phyloP scores from a whole-genome alignment of 1,284 basidiomycete species.

The Meira miltonrushii region DNA sequence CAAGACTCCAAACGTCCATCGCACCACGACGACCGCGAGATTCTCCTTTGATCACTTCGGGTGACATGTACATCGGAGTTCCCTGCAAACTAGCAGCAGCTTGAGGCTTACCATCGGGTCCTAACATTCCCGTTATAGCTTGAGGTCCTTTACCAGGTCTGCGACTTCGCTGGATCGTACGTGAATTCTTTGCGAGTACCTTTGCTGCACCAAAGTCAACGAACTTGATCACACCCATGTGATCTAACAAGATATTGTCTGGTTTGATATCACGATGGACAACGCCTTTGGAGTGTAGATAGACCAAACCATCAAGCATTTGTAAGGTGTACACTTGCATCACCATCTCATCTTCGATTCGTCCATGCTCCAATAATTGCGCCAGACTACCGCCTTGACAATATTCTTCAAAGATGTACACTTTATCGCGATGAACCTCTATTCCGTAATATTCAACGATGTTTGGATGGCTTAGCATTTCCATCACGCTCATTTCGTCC shows the following conservation, averaged over 20 bases:
- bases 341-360: conserved; percentile 94
- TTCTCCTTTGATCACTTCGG: conserved; percentile 86
- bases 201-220: conserved; percentile 99
- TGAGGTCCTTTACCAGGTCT: conserved; percentile 20
- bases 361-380: conserved; percentile 81
- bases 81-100: conserved; percentile 71
- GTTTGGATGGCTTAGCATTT: conserved; percentile 95
- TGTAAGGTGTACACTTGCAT: conserved; percentile 94
- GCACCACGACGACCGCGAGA: conserved; percentile 65
- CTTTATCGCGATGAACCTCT: conserved; percentile 96
- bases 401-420: conserved; percentile 98
- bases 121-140: conserved; percentile 53
- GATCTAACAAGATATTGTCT: conserved; percentile 93
- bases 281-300: conserved; percentile 86
- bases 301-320: conserved; percentile 88
- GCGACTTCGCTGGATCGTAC: conserved; percentile 55
- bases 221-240: conserved; percentile 89
- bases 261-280: conserved; percentile 98
- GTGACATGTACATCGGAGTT: conserved; percentile 99
- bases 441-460: conserved; percentile 99
- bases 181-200: conserved; percentile 86
- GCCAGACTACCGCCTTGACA: conserved; percentile 94
- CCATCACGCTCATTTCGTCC: conserved; percentile 97
- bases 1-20: conserved; percentile 96
- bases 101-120: conserved; percentile 54